Base-by-base conservation (phyloP, 306 rosid genomes). In the Glycine latifolia region DNA sequence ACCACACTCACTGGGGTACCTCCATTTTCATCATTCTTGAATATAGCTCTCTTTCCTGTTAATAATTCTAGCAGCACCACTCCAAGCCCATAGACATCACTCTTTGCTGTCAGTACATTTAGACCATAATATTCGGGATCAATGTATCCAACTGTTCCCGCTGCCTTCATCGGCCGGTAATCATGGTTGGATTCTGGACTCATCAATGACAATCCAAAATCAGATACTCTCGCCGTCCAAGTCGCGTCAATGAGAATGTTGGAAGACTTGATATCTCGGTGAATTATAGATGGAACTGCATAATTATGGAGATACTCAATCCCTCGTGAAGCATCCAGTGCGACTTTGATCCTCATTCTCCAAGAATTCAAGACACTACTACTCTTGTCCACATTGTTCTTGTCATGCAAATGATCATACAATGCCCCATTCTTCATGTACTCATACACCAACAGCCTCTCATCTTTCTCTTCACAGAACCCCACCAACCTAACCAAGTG, bases 101-200 rank as follows among this genome's bases (percentile, higher is more conserved):
- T 93, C 91, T 95, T 95, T 43, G 97, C 83, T 35, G 99, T 95
- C 84, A 95, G 75, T 6, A 95, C 89, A 79, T 95, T 95, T 16
- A 95, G 86, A 71, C 98, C 97, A 47, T 95, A 95, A 83, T 93
- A 93, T 86, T 95, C 97, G 0, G 99, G 99, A 90, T 95, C 99
- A 17, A 95, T 95, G 91, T 95, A 95, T 67, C 99, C 99, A 35
- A 93, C 92, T 0, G 98, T 93, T 48, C 99, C 99, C 0, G 96
- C 98, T 2, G 98, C 98, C 77, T 91, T 95, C 12, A 20, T 84
- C 33, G 97, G 96, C 76, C 85, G 71, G 68, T 46, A 88, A 50
- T 88, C 95, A 1, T 47, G 81, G 13, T 84, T 91, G 0, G 90
- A n/a, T 17, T 90, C 97, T 0, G 99, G 92, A 61, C 94, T 91